Conservation (phyloP, 495 filamentous ascomycete genomes). For the Penicillium robsamsonii region DNA sequence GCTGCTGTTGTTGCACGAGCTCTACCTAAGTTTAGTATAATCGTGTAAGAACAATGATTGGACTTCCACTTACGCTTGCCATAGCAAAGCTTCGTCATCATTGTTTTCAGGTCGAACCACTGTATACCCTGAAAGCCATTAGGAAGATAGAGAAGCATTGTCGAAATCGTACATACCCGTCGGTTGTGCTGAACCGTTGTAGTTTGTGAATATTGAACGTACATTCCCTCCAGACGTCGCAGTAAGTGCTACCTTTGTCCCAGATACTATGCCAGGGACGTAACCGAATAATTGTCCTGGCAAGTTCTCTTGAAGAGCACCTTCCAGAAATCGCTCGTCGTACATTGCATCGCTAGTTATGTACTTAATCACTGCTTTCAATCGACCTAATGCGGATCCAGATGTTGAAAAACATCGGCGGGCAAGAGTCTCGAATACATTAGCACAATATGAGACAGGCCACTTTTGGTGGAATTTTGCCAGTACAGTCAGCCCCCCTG, state of each 20-base stretch:
- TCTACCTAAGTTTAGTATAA: conserved; percentile 12
- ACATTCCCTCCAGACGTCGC: conserved; percentile 25
- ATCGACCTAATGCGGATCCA: conserved; percentile 1
- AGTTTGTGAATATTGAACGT: conserved; percentile 31
- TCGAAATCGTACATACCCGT: conserved; percentile 1
- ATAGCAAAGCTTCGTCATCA: background rate
- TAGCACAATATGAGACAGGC: conserved; percentile 18
- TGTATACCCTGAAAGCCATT: background rate
- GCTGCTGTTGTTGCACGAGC: conserved; percentile 29
- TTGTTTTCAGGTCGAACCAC: conserved; percentile 2
- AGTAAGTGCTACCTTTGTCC: conserved; percentile 20
- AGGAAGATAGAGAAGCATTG: background rate
- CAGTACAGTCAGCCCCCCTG: conserved; percentile 29
- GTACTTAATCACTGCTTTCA: conserved; percentile 12
- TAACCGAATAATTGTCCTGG: conserved; percentile 11
- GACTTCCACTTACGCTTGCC: background rate
- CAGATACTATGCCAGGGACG: conserved; percentile 7
- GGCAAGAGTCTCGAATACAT: conserved; percentile 24
- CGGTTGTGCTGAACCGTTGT: conserved; percentile 19
- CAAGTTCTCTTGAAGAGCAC: conserved; percentile 5
- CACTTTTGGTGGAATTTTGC: conserved; percentile 26
- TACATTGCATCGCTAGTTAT: conserved; percentile 7
- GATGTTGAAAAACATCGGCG: conserved; percentile 21
- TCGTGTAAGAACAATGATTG: background rate
- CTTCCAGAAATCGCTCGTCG: conserved; percentile 3